Percentiles rank a stretch among this genome's conserved stretches.
phyloP scores from a whole-genome alignment of 371 early-diverging fungal genomes.

The Aphelidium insulamus region DNA sequence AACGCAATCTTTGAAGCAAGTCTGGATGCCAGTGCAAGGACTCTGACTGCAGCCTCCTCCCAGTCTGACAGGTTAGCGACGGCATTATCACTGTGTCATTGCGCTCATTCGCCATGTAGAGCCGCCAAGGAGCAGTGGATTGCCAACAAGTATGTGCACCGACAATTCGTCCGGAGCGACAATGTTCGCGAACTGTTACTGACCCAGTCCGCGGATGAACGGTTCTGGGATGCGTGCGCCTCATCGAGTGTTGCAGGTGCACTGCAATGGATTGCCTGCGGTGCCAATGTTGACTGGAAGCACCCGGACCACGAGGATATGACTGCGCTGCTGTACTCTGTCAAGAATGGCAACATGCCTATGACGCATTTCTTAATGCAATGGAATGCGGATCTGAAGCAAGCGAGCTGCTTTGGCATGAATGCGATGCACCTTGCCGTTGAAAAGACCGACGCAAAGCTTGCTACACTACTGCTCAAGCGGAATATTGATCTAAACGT shows the following conservation, averaged over 20 bases:
- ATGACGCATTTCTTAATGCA: background rate
- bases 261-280: slow-evolving; percentile 33
- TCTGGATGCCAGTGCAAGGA: background rate
- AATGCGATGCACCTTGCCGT: slow-evolving; percentile 60
- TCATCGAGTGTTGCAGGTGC: slow-evolving; percentile 20
- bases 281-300: slow-evolving; percentile 48
- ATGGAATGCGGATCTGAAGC: slow-evolving; percentile 10
- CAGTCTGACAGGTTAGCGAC: slow-evolving; percentile 4
- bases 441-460: slow-evolving; percentile 30
- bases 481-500: slow-evolving; percentile 40
- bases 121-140: slow-evolving; percentile 43
- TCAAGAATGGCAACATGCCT: background rate
- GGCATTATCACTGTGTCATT: slow-evolving; percentile 4
- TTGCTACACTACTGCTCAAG: slow-evolving; percentile 49
- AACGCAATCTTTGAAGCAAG: slow-evolving; percentile 54
- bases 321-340: slow-evolving; percentile 1
- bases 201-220: background rate
- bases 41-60: background rate
- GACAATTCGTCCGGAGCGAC: slow-evolving; percentile 20
- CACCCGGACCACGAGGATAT: slow-evolving; percentile 6
- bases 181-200: background rate
- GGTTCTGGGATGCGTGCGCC: background rate
- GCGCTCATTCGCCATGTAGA: slow-evolving; percentile 14
- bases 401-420: too few species aligned
- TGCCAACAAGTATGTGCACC: slow-evolving; percentile 46